Evolutionary conservation across 2,329 filamentous ascomycete genomes (phyloP).

Genomic region (Trichoderma asperellum): DNA sequence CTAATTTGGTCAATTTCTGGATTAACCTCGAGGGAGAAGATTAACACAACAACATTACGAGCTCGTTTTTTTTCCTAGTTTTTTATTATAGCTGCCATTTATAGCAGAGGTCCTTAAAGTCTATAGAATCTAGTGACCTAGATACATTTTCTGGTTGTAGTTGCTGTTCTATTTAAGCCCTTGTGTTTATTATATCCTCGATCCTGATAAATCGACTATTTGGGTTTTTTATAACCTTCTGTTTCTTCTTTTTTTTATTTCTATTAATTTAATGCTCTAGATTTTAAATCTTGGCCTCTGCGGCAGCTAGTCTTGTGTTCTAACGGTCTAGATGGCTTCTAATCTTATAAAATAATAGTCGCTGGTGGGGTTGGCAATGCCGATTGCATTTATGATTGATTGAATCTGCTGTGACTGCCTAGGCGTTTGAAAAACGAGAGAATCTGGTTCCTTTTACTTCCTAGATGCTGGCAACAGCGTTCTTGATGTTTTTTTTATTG

Average conservation of each 20-base stretch:
- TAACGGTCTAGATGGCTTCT: constrained; percentile 1
- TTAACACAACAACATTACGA: no score
- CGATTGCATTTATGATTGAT: not conserved
- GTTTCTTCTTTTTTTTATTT: not conserved
- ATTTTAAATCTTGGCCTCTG: not conserved
- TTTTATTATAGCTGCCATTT: no score
- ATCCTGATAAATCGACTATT: constrained; percentile 14
- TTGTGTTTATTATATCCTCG: constrained; percentile 11
- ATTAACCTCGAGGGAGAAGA: no score
- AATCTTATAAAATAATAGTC: constrained; percentile 7
- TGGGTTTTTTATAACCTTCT: constrained; percentile 6
- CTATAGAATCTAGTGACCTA: no score
- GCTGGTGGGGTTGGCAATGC: not conserved
- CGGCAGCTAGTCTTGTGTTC: not conserved
- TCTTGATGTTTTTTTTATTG: not conserved
- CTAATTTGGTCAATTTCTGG: no score
- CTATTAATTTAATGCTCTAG: constrained; percentile 12
- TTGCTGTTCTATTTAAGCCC: not conserved
- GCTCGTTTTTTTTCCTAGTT: no score
- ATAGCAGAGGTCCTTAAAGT: not conserved
- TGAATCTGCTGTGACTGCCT: not conserved
- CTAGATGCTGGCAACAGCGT: not conserved
- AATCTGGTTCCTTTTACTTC: not conserved
- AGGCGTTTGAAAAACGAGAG: not conserved
- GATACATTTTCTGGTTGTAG: not conserved